Base-by-base conservation (phyloP, 2,329 filamentous ascomycete genomes). In the Sphaerostilbella broomeana region DNA sequence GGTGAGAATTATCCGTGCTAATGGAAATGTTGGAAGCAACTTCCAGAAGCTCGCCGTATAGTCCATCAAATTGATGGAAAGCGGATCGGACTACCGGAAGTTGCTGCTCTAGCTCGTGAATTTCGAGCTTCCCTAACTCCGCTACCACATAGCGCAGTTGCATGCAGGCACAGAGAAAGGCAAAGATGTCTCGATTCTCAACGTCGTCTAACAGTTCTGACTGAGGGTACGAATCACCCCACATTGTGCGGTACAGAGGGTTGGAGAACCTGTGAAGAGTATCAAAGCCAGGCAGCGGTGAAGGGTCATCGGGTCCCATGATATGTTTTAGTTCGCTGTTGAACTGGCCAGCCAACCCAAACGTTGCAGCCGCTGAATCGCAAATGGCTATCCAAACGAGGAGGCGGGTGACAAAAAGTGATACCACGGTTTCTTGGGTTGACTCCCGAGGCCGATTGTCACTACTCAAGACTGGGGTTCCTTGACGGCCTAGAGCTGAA, bases 211-310 rank as follows among this genome's bases (percentile, higher is more conserved):
- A 38, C 13, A 62, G 37, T 48, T 63, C 58, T 4, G 44, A 42
- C 36, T 61, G 58, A 3, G 59, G 59, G 31, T 62, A 62, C 2
- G 50, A 34, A 5, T 55, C 50, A 7, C 54, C 58, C 60, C 59
- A 63, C 24, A 56, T 52, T 16, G 47, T 49, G 11, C 59, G 51
- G 42, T 60, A 62, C 2, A 61, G 40, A 2, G 58, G 51, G 21
- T 59, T 52, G 3, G 59, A 60, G 40, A 55, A 61, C 5, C 51
- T 52, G 25, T 62, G 56, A 7, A 63, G 42, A 12, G 43, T 42
- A 11, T 56, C 51, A 22, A 58, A 55, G 11, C 40, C 49, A 11
- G 52, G 33, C 12, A 55, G 34, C 4, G 45, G 33, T 4, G 25
- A 43, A 5, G 26, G 11, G 21, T 35, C 36, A 4, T 36, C 19